Percentiles rank a stretch among this genome's conserved stretches.
Evolutionary conservation across 495 filamentous ascomycete species (phyloP).

Genomic region (Halenospora varia): DNA sequence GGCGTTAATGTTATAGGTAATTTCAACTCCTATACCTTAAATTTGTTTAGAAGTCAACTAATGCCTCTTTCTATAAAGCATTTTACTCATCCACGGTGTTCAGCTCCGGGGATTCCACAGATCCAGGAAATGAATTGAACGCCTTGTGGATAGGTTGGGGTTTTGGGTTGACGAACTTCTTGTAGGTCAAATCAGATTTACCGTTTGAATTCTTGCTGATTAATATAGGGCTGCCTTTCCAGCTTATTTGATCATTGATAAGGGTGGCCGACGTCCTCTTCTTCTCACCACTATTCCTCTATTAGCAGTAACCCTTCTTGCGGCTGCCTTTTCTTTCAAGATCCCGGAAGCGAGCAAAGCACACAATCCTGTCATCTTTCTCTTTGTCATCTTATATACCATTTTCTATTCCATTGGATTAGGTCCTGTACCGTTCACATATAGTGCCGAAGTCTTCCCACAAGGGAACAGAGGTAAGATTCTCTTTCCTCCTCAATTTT

Average conservation of each 20-base stretch:
- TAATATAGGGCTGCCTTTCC: slow-evolving; percentile 63
- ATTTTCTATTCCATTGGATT: slow-evolving; percentile 68
- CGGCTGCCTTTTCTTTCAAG: slow-evolving; percentile 54
- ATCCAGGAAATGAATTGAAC: too few species aligned
- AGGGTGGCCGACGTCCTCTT: slow-evolving; percentile 57
- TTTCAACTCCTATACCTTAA: not conserved
- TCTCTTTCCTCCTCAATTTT: too few species aligned
- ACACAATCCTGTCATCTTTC: slow-evolving; percentile 50
- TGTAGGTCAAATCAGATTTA: slow-evolving; percentile 55
- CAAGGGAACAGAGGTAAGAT: too few species aligned
- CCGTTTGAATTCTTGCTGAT: slow-evolving; percentile 56
- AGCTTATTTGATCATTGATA: too few species aligned
- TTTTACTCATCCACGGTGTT: slow-evolving; percentile 65
- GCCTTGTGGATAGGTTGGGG: too few species aligned
- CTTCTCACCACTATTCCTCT: slow-evolving; percentile 63
- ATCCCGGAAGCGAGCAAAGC: slow-evolving; percentile 38
- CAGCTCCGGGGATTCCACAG: slow-evolving; percentile 36
- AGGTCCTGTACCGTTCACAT: too few species aligned
- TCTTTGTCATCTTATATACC: slow-evolving; percentile 65
- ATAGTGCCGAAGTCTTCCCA: slow-evolving; percentile 83
- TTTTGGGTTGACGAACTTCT: too few species aligned
- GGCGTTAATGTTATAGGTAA: slow-evolving; percentile 31
- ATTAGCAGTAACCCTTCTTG: slow-evolving; percentile 53
- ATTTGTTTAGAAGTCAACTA: slow-evolving; percentile 9
- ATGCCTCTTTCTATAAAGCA: slow-evolving; percentile 57